These are phyloP conservation scores for Torulaspora franciscae DNA, from an alignment of 805 yeast genomes.

Conservation along the genomic window DNA sequence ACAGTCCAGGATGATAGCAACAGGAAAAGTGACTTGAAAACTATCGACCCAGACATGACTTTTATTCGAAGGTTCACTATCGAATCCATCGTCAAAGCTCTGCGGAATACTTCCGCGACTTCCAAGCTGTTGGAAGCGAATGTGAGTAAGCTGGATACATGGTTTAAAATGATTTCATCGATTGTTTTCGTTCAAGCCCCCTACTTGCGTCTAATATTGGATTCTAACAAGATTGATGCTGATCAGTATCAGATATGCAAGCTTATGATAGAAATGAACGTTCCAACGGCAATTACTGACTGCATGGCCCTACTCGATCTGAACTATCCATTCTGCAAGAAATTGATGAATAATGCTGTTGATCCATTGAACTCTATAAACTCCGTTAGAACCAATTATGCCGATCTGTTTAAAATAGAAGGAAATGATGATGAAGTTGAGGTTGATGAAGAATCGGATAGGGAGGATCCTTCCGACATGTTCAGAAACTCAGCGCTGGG, in stretches of 20 bases:
- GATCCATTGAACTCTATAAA: slow-evolving; percentile 56
- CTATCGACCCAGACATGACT: slow-evolving; percentile 62
- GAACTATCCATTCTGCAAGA: slow-evolving; percentile 62
- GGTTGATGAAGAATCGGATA: slow-evolving; percentile 53
- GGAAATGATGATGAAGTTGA: slow-evolving; percentile 54
- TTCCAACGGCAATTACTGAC: slow-evolving; percentile 52
- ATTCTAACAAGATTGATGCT: slow-evolving; percentile 44
- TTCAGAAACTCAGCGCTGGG: slow-evolving; percentile 87
- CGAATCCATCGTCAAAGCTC: slow-evolving; percentile 59
- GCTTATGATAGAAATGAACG: slow-evolving; percentile 61
- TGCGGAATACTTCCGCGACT: slow-evolving; percentile 45
- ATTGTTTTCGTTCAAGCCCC: slow-evolving; percentile 32
- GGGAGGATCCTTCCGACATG: slow-evolving; percentile 77
- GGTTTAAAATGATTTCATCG: slow-evolving; percentile 31
- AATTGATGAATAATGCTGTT: slow-evolving; percentile 53
- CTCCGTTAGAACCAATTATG: slow-evolving; percentile 51
- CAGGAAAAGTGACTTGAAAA: slow-evolving; percentile 41
- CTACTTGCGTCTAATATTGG: slow-evolving; percentile 40
- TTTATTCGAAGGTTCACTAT: slow-evolving; percentile 69
- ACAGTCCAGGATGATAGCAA: slow-evolving; percentile 46
- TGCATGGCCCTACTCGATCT: slow-evolving; percentile 65
- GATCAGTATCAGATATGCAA: slow-evolving; percentile 64
- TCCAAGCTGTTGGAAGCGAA: slow-evolving; percentile 25
- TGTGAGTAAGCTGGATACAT: slow-evolving; percentile 29
- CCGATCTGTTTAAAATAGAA: slow-evolving; percentile 52